Percentiles rank a stretch among this genome's conserved stretches.
Conservation (phyloP, 306 rosid genomes). For the Coriaria nepalensis region DNA sequence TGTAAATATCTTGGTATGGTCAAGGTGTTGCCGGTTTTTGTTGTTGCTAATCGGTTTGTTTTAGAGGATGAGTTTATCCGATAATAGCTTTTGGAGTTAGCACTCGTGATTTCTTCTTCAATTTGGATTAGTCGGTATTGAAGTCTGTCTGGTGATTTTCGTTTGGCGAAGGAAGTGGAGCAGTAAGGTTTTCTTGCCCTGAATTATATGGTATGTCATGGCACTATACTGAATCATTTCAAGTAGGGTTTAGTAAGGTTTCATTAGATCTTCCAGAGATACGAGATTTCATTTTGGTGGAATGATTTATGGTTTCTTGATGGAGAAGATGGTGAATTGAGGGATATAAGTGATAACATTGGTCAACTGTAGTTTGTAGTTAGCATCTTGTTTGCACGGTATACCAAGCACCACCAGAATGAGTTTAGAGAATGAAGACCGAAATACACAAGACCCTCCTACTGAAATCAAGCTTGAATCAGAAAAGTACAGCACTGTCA, state of each 20-base stretch:
- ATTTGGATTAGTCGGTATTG: constrained; percentile 11
- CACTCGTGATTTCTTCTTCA: background rate
- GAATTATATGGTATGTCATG: constrained; percentile 5
- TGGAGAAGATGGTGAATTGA: too few species aligned
- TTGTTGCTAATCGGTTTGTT: constrained; percentile 19
- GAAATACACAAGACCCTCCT: constrained; percentile 24
- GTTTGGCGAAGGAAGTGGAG: constrained; percentile 13
- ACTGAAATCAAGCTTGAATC: constrained; percentile 28
- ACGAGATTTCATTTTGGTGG: too few species aligned
- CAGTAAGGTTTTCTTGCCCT: constrained; percentile 12
- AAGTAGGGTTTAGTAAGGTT: too few species aligned
- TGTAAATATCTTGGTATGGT: too few species aligned
- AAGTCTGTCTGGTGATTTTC: background rate
- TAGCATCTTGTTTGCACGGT: constrained; percentile 6
- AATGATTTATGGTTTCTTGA: too few species aligned
- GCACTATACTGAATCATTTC: background rate
- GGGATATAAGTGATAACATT: background rate
- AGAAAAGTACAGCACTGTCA: constrained; percentile 34
- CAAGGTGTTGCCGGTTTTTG: too few species aligned
- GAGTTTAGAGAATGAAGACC: constrained; percentile 54
- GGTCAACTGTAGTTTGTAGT: constrained; percentile 21
- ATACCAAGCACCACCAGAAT: constrained; percentile 31
- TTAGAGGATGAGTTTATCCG: constrained; percentile 23
- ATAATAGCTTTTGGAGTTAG: constrained; percentile 16
- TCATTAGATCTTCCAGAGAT: too few species aligned